Evolutionary conservation across 1,284 basidiomycete species (phyloP), one percentile per base, ranked within the genome.

Genomic region (Phlebopus sp.): DNA sequence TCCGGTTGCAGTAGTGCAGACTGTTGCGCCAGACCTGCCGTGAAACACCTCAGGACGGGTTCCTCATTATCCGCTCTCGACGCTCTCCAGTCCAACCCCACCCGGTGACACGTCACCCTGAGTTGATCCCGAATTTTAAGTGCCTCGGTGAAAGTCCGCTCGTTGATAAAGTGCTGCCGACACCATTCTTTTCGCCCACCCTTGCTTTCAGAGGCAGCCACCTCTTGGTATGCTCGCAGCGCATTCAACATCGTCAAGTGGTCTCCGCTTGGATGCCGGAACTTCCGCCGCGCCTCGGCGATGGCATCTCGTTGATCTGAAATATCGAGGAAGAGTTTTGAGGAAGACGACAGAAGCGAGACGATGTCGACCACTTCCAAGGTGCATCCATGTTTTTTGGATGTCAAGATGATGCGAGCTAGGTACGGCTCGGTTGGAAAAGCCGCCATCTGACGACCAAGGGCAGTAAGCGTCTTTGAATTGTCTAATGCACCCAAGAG

Each of bases 241-340:
- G 84, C 84, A 55, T 96, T 96, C 52, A 97, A 76, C 47, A 86
- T 78, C 11, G 93, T 97, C 50, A 97, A 74, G 64, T 97, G 92
- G 64, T 99, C 96, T 18, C 96, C 95, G 46, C 87, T 84, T 2
- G 81, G 71, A 62, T 93, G 90, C 11, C 83, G 76, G 64, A 97
- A 97, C 63, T 89, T 89, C 38, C 76, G 70, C 2, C 90, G 76
- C 1, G 85, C 84, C 45, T 83, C 82, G 1, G 76, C 68, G 0
- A 87, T 84, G 4, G 73, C 72, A 42, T 93, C 89, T 17, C 93
- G 79, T 44, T 86, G 77, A 49, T 86, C 82, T 44, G 79, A 72
- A 18, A 79, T 69, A 60, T 90, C 85, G 44, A 87, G 61, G 69
- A 92, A 92, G 13, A 92, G 75, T 50, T 83, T 81, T 21, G 84